Conservation (phyloP, 345 rosid species). For the Arabidopsis arenosa region DNA sequence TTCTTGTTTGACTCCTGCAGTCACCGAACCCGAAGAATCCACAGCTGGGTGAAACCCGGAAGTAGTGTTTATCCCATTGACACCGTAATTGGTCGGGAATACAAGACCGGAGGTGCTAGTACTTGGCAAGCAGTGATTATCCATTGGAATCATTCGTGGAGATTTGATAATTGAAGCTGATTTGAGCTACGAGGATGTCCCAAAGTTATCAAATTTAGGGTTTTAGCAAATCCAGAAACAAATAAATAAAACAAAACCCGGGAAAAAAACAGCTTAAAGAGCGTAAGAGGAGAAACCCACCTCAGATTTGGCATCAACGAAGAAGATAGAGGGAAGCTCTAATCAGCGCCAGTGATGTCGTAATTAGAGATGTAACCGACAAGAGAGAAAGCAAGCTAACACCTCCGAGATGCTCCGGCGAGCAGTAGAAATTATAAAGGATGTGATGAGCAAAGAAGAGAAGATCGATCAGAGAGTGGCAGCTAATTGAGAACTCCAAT, state of each 20-base stretch:
- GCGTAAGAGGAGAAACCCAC: slow-evolving; percentile 22
- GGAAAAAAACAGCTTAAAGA: background rate
- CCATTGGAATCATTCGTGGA: slow-evolving; percentile 34
- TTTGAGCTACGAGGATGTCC: slow-evolving; percentile 8
- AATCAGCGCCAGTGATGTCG: slow-evolving; percentile 6
- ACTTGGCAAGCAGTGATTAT: slow-evolving; percentile 29
- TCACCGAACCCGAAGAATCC: slow-evolving; percentile 8
- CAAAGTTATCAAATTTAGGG: slow-evolving; percentile 10
- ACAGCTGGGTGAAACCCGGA: background rate
- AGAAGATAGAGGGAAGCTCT: background rate
- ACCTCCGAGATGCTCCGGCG: slow-evolving; percentile 25
- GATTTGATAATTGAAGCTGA: slow-evolving; percentile 18
- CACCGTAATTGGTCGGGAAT: slow-evolving; percentile 26
- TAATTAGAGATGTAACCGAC: slow-evolving; percentile 12
- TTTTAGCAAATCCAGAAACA: slow-evolving; percentile 4
- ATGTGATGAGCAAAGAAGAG: slow-evolving; percentile 5
- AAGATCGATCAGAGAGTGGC: slow-evolving; percentile 32
- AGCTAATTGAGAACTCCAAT: slow-evolving; percentile 39
- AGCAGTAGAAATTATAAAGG: background rate
- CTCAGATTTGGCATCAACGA: slow-evolving; percentile 15
- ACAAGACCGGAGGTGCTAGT: slow-evolving; percentile 38
- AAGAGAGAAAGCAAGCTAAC: background rate
- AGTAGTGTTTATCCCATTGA: slow-evolving; percentile 12
- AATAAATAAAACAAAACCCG: background rate
- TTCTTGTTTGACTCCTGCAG: slow-evolving; percentile 46